Evolutionary conservation across 2,329 filamentous ascomycete species (phyloP).

Genomic region (Cadophora gregata): DNA sequence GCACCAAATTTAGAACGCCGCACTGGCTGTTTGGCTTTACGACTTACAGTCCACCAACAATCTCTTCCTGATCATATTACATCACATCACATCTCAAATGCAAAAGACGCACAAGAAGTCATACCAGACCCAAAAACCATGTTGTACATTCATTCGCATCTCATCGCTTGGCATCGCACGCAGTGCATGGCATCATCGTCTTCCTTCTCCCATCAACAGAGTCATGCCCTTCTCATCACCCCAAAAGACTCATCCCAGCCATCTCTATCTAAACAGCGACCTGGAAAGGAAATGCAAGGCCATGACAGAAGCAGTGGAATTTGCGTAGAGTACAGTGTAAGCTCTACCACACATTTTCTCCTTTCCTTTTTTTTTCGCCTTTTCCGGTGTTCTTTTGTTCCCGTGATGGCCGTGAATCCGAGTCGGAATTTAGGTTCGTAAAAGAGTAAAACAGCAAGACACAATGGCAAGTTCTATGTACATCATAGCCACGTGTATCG

Average conservation of each 20-base stretch:
- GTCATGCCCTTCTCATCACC: background rate
- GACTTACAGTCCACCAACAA: background rate
- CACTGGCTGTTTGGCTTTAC: background rate
- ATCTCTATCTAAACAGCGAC: background rate
- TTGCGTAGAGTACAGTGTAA: background rate
- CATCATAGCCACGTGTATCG: conserved; percentile 23
- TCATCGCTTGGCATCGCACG: background rate
- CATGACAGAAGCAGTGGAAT: background rate
- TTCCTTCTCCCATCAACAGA: background rate
- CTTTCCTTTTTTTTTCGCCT: background rate
- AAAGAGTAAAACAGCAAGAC: conserved; percentile 19
- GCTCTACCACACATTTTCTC: background rate
- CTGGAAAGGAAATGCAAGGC: background rate
- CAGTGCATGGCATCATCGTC: background rate
- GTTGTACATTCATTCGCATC: conserved; percentile 12
- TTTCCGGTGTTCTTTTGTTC: background rate
- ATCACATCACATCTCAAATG: background rate
- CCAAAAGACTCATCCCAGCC: background rate
- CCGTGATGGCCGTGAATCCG: background rate
- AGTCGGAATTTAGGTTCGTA: background rate
- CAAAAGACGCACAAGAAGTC: background rate
- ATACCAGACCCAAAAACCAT: conserved; percentile 7
- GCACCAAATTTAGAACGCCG: too few species aligned
- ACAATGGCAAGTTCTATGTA: conserved; percentile 22
- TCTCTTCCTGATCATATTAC: background rate